A percentile compares a stretch with the other conserved stretches of the same genome.
Evolutionary conservation across 306 rosid species (phyloP).

Genomic region (Lathyrus aphaca): DNA sequence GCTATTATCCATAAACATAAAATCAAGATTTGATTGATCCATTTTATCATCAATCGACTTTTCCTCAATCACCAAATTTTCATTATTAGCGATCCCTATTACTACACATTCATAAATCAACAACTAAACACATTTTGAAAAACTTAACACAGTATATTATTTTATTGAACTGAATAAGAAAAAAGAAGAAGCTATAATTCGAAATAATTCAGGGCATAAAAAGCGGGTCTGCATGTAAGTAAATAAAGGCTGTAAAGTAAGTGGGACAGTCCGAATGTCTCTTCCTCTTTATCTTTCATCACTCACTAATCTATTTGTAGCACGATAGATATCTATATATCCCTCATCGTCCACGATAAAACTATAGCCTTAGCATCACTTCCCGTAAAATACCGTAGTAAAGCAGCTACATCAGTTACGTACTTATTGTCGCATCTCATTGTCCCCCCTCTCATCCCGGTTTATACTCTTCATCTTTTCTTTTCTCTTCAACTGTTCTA

Average conservation of each 20-base stretch:
- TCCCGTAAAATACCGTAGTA: constrained; percentile 36
- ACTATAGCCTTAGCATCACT: constrained; percentile 44
- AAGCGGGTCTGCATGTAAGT: constrained; percentile 24
- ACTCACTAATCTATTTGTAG: background rate
- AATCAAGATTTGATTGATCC: too few relatives aligned
- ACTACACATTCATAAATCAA: too few relatives aligned
- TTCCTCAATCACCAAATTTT: too few relatives aligned
- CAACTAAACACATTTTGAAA: too few relatives aligned
- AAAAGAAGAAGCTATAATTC: too few relatives aligned
- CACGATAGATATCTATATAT: constrained; percentile 30
- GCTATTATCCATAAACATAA: too few relatives aligned
- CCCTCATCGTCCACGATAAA: constrained; percentile 37
- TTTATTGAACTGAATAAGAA: too few relatives aligned
- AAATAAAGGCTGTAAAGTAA: constrained; percentile 63
- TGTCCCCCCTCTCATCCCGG: constrained; percentile 32
- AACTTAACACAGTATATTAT: too few relatives aligned
- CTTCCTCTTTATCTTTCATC: constrained; percentile 40
- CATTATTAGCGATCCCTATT: too few relatives aligned
- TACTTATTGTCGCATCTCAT: constrained; percentile 48
- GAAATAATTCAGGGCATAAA: background rate
- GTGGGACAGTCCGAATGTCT: constrained; percentile 99
- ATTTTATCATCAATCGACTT: too few relatives aligned
- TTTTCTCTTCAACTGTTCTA: background rate
- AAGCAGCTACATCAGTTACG: constrained; percentile 44
- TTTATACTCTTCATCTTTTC: background rate